Evolutionary conservation across 768 basidiomycete genomes (phyloP).

Genomic region (Leccinellum luteum): DNA sequence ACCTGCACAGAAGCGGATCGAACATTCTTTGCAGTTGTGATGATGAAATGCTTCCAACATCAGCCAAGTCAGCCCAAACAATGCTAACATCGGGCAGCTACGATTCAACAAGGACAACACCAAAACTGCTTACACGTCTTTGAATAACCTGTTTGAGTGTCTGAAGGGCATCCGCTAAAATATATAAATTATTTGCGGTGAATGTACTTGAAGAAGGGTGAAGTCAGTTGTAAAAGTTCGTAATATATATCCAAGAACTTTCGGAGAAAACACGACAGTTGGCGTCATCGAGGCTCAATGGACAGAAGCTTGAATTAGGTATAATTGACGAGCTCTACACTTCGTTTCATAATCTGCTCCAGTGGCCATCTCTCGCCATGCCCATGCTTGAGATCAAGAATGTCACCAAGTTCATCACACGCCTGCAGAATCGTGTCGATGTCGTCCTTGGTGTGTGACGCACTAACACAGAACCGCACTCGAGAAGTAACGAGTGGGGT

Average conservation of each 20-base stretch:
- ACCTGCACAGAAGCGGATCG: no score
- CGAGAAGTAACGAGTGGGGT: constrained; percentile 86
- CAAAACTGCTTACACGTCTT: background rate
- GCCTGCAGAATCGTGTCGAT: constrained; percentile 83
- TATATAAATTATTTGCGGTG: constrained; percentile 27
- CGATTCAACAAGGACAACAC: background rate
- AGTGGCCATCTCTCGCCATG: constrained; percentile 69
- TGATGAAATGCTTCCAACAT: no score
- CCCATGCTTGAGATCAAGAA: constrained; percentile 88
- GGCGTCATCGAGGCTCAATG: constrained; percentile 1
- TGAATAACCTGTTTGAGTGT: background rate
- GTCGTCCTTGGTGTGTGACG: constrained; percentile 96
- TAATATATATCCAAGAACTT: constrained; percentile 26
- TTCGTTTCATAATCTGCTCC: constrained; percentile 67
- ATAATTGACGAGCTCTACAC: constrained; percentile 67
- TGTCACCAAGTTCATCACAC: constrained; percentile 88
- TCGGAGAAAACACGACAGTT: constrained; percentile 4
- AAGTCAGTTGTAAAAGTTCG: constrained; percentile 12
- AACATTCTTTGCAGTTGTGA: no score
- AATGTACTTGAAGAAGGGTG: constrained; percentile 11
- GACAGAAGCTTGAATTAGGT: constrained; percentile 13
- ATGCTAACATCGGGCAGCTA: background rate
- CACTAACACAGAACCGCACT: constrained; percentile 91
- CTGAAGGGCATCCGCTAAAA: constrained; percentile 15
- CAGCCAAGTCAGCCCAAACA: background rate